Percentiles rank a stretch among this genome's conserved stretches.
Conservation (phyloP, 73 alveolate genomes). For the Uronychia setigera region DNA sequence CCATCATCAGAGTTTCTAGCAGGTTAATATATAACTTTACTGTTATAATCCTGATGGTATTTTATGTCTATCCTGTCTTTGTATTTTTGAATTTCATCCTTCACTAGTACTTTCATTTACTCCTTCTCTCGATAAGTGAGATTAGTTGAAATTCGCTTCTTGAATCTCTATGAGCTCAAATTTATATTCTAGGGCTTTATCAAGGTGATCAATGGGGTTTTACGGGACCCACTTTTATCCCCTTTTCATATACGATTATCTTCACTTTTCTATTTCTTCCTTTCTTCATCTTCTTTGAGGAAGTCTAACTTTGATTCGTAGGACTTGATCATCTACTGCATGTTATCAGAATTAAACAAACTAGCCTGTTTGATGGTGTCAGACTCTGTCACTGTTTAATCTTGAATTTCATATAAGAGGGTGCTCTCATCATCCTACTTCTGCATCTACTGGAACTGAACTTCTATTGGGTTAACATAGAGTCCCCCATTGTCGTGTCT, state of each 20-base stretch:
- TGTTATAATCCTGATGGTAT: background rate
- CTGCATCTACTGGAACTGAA: background rate
- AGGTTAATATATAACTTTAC: background rate
- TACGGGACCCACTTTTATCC: too few relatives aligned
- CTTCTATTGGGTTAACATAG: background rate
- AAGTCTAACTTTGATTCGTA: background rate
- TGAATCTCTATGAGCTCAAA: background rate
- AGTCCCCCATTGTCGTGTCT: too few relatives aligned
- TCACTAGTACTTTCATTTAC: background rate
- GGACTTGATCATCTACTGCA: background rate
- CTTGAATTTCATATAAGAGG: background rate
- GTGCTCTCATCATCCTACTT: background rate
- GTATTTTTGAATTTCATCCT: background rate
- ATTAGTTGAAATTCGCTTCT: background rate
- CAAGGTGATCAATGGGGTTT: too few relatives aligned
- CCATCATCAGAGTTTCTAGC: background rate
- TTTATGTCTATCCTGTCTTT: background rate
- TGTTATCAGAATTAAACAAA: background rate
- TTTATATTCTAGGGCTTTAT: too few relatives aligned
- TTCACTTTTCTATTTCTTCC: background rate
- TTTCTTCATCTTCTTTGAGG: background rate
- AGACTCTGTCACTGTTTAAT: background rate
- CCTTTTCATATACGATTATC: too few relatives aligned
- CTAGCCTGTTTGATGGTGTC: background rate
- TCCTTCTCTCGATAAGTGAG: background rate